Conservation (phyloP, 371 early-diverging fungal genomes). For the Mortierella polycephala region DNA sequence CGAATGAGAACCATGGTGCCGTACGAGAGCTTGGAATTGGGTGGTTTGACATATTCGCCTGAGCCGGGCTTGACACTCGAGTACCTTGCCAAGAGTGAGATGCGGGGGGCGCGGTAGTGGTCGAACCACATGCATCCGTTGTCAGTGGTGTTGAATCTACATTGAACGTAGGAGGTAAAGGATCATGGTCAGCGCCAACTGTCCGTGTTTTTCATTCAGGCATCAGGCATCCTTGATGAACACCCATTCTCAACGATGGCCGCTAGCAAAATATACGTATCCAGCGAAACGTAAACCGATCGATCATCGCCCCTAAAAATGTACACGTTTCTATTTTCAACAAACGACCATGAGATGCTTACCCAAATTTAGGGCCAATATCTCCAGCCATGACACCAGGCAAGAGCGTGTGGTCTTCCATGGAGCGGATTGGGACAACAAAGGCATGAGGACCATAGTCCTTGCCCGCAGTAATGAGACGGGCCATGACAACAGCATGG, state of each 20-base stretch:
- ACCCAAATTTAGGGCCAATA: slow-evolving; percentile 89
- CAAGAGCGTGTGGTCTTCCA: slow-evolving; percentile 76
- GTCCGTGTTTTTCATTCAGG: slow-evolving; percentile 62
- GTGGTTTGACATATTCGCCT: slow-evolving; percentile 75
- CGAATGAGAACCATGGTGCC: slow-evolving; percentile 84
- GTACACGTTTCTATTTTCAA: slow-evolving; percentile 56
- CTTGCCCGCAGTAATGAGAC: slow-evolving; percentile 78
- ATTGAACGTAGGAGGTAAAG: not conserved
- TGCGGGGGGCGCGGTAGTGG: slow-evolving; percentile 74
- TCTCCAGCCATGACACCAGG: slow-evolving; percentile 89
- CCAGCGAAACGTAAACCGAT: no score
- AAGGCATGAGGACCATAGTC: slow-evolving; percentile 85
- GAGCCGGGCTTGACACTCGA: slow-evolving; percentile 70
- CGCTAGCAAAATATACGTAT: no score
- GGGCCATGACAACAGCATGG: slow-evolving; percentile 88
- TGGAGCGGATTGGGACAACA: slow-evolving; percentile 84
- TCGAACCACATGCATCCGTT: slow-evolving; percentile 72
- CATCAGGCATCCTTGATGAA: no score
- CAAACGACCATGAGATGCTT: slow-evolving; percentile 75
- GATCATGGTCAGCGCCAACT: not conserved
- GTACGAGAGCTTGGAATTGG: slow-evolving; percentile 77
- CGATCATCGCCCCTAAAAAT: no score
- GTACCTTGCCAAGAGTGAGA: slow-evolving; percentile 79
- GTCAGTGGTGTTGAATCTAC: slow-evolving; percentile 78
- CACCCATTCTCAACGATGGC: no score